Evolutionary conservation across 177 flowering plant genomes (phyloP).

Genomic region (Telopea speciosissima): DNA sequence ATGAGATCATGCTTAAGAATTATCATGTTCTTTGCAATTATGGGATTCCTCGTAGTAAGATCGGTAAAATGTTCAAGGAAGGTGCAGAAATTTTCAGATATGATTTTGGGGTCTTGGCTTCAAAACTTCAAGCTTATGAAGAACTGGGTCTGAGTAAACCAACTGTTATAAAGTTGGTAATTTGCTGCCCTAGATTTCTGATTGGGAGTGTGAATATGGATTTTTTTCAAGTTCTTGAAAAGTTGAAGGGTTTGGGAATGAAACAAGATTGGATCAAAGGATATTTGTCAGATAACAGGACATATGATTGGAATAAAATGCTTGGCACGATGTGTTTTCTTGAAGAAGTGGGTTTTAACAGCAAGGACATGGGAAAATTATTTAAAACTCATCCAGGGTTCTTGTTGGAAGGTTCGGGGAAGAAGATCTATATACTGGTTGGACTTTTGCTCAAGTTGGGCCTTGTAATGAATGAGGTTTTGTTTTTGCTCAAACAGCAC

Average conservation of each 20-base stretch:
- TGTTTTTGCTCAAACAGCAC: slow-evolving; percentile 27
- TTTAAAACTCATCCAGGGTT: slow-evolving; percentile 28
- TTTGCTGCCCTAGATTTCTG: slow-evolving; percentile 38
- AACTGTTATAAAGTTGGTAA: slow-evolving; percentile 34
- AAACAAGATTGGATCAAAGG: slow-evolving; percentile 35
- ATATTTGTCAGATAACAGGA: slow-evolving; percentile 17
- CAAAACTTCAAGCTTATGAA: slow-evolving; percentile 42
- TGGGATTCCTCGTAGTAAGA: slow-evolving; percentile 46
- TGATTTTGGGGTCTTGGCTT: slow-evolving; percentile 29
- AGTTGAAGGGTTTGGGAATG: slow-evolving; percentile 26
- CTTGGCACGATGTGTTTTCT: slow-evolving; percentile 30
- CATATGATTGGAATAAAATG: slow-evolving; percentile 36
- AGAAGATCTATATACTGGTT: slow-evolving; percentile 32
- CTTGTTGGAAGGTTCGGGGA: slow-evolving; percentile 45
- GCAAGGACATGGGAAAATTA: slow-evolving; percentile 25
- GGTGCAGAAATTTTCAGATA: slow-evolving; percentile 30
- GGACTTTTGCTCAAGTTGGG: slow-evolving; percentile 40
- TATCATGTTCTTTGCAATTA: slow-evolving; percentile 39
- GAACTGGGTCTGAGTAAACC: slow-evolving; percentile 31
- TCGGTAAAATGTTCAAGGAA: slow-evolving; percentile 44
- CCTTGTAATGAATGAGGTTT: slow-evolving; percentile 21
- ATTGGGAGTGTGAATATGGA: slow-evolving; percentile 29
- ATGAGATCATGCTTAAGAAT: slow-evolving; percentile 37
- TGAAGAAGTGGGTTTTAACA: slow-evolving; percentile 29
- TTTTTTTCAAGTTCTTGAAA: slow-evolving; percentile 28